Evolutionary conservation across 306 rosid genomes (phyloP), one percentile per base, ranked within the genome.

Genomic region (Vicia faba): DNA sequence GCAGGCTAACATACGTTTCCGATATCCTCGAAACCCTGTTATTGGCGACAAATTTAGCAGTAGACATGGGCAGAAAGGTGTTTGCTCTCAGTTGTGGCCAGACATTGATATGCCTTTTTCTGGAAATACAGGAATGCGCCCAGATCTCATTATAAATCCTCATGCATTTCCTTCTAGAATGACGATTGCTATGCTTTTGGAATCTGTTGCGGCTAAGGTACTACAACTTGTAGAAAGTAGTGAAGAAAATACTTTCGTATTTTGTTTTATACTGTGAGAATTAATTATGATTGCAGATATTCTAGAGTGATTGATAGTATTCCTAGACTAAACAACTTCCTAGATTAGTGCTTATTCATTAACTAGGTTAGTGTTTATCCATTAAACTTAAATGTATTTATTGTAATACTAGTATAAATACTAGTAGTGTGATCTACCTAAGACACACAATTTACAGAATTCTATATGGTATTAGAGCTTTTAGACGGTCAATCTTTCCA

Each of bases 151-250:
- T 38, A 93, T 93, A 51, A 93, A 93, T 80, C 99, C 99, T 20
- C 99, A 93, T 79, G 99, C 99, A 69, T 93, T 93, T 82, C 99
- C 99, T 72, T 93, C 97, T n/a, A 82, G 99, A 74, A 93, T 93
- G 99, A 93, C 99, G 11, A 93, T 93, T 82, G 97, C 96, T 23
- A 93, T 90, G 99, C 96, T 93, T 78, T 75, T 93, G 88, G 97
- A 93, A 78, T 93, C 97, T 29, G 89, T 90, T 61, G 97, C 99
- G 68, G 97, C 99, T 13, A 93, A 93, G 99, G 99, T 89, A 84
- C 64, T 33, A 7, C 19, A 40, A 38, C 10, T 13, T 55, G 36
- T 55, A 55, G 61, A 55, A 26, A 55, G 61, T 26, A 55, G 3
- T 55, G 39, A 55, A 28, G 19, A 26, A 55, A 26, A 26, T 25